Conservation (phyloP, 352 stramenopile species). For the Blastocystis sp. region DNA sequence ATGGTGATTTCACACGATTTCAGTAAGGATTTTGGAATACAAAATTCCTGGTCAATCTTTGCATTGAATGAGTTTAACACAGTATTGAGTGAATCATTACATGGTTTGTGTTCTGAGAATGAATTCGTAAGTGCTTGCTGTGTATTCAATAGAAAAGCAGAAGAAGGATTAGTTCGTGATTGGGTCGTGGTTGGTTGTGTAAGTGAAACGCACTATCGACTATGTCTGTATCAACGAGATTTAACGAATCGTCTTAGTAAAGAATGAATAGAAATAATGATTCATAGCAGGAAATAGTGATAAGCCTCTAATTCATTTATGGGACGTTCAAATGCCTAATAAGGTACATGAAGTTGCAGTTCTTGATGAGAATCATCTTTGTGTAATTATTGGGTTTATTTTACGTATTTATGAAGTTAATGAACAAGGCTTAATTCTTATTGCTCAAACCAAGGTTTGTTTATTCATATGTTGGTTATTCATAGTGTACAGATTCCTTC, state of each 20-base stretch:
- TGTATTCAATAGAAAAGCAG: not conserved
- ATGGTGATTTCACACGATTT: not conserved
- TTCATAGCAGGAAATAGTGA: not conserved
- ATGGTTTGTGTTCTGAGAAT: not conserved
- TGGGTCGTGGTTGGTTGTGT: slow-evolving; percentile 2
- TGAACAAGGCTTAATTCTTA: not conserved
- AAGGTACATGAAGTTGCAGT: not conserved
- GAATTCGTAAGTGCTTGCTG: slow-evolving; percentile 7
- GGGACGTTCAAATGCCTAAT: not conserved
- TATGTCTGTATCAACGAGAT: not conserved
- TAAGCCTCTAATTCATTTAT: not conserved
- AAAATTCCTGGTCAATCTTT: not conserved
- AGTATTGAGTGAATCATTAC: not conserved
- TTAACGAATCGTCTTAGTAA: not conserved
- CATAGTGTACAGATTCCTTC: slow-evolving; percentile 52
- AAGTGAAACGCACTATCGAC: not conserved
- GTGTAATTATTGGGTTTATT: not conserved
- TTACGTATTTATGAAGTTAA: slow-evolving; percentile 25
- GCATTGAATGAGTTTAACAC: not conserved
- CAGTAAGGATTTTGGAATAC: not conserved
- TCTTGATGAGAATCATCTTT: not conserved
- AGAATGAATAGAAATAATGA: not conserved
- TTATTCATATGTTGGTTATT: not conserved
- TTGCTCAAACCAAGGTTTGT: not conserved
- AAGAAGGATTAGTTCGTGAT: not conserved